A percentile compares a stretch with the other conserved stretches of the same genome.
phyloP scores from a whole-genome alignment of 2,329 filamentous ascomycete genomes.

The Endoconidiophora laricicola region DNA sequence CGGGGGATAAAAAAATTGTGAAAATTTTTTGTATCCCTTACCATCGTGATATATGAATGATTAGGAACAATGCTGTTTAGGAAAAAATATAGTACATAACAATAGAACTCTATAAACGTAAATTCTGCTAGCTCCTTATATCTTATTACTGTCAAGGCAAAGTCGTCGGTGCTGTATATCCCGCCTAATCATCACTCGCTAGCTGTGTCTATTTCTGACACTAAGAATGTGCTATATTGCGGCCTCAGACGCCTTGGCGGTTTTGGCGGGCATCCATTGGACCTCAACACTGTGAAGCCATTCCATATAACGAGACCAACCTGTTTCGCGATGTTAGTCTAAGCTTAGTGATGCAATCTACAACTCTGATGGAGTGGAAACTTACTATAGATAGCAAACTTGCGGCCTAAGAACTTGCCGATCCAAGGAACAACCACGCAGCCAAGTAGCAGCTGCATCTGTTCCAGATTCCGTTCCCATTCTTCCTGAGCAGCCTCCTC shows the following conservation, averaged over 20 bases:
- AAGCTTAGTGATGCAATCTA: neutral
- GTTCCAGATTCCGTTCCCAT: constrained; percentile 88
- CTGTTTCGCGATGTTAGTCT: constrained; percentile 28
- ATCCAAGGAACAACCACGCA: constrained; percentile 91
- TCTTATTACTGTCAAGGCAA: too few relatives aligned
- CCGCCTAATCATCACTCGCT: neutral
- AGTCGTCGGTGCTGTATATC: constrained; percentile 2
- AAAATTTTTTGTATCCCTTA: too few relatives aligned
- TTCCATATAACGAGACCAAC: constrained; percentile 82
- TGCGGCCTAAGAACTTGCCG: constrained; percentile 87
- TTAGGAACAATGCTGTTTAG: too few relatives aligned
- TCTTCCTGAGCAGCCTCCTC: constrained; percentile 80
- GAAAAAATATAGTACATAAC: too few relatives aligned
- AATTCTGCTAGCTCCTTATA: too few relatives aligned
- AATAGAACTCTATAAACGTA: too few relatives aligned
- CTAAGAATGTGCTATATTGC: neutral
- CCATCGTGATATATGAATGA: too few relatives aligned
- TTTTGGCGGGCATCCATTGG: constrained; percentile 41
- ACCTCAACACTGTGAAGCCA: constrained; percentile 79
- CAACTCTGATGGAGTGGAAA: neutral
- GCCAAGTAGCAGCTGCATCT: constrained; percentile 78
- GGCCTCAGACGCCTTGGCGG: constrained; percentile 30
- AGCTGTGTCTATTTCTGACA: too few relatives aligned
- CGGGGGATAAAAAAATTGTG: too few relatives aligned
- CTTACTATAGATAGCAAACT: constrained; percentile 92